Evolutionary conservation across 1,284 basidiomycete species (phyloP), one percentile per base, ranked within the genome.

Genomic region (Ganoderma sinense): DNA sequence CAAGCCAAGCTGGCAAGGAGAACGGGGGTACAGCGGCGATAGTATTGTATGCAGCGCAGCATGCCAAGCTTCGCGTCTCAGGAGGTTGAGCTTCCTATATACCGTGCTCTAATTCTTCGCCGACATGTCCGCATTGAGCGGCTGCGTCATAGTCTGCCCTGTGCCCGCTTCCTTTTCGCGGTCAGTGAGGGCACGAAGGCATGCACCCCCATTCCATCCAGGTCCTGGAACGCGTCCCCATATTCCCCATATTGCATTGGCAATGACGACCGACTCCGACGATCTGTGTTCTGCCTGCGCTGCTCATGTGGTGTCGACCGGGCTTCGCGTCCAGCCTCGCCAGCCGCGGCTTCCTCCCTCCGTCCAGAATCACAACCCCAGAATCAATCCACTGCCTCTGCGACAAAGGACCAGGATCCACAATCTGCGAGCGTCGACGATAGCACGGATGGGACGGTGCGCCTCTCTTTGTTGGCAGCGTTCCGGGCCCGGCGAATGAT

Each of bases 401-500:
- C 33, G 16, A 59, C 33, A 51, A 51, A 51, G 48, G 48, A 13
- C 48, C 43, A 20, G 10, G 16, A 20, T n/a, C n/a, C 48, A 51
- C 16, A 6, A 29, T 14, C 53, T 55, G 53, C 14, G 26, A 31
- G 26, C 29, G 23, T 51, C 48, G 48, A 23, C 48, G 48, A 26
- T 51, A 51, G 23, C 48, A 26, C 31, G 29, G 23, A 3, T n/a
- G 48, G 20, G 29, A 26, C 29, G 33, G 33, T 59, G 18, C 16
- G 33, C 33, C 29, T 31, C 29, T 18, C 56, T 33, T 39, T 59
- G 56, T 59, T 39, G 23, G 23, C 55, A 14, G 14, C 6, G 18
- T 33, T 59, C 56, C 33, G 33, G 56, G 56, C 56, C 56, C 20
- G 33, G 33, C 36, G 55, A 56, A 56, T 56, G 55, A 33, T 33